Conservation (phyloP, 192 early-diverging fungal genomes). For the Backusella psychrophila region DNA sequence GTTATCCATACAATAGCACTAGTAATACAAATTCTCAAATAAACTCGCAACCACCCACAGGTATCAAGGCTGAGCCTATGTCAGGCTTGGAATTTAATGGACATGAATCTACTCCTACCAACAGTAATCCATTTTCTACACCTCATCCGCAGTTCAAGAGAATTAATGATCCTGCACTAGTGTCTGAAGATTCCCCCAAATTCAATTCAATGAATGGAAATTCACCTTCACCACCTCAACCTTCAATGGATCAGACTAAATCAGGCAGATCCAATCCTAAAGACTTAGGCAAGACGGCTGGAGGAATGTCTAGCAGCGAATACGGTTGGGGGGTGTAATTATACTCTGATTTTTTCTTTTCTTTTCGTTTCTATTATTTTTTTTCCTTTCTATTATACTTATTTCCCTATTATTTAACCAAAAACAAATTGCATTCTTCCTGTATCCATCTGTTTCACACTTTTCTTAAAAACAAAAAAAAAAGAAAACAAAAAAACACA, state of each 20-base stretch:
- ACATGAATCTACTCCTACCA: background rate
- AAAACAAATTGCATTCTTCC: slow-evolving; percentile 8
- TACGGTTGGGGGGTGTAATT: background rate
- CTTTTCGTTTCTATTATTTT: background rate
- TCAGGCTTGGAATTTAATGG: background rate
- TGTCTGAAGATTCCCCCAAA: background rate
- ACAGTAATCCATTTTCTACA: slow-evolving; percentile 9
- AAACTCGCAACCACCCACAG: background rate
- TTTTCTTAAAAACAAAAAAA: background rate
- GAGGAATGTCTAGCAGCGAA: background rate
- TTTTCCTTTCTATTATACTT: background rate
- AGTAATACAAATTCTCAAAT: background rate
- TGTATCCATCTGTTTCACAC: background rate
- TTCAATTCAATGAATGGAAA: background rate
- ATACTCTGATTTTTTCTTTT: background rate
- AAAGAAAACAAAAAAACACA: slow-evolving; percentile 4
- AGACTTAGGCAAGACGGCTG: background rate
- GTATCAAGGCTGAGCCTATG: background rate
- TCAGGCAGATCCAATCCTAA: background rate
- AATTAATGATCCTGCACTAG: background rate
- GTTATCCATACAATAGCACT: background rate
- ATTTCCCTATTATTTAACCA: slow-evolving; percentile 2
- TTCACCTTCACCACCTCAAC: slow-evolving; percentile 10
- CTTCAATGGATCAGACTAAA: slow-evolving; percentile 4
- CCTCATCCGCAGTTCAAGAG: background rate